Percentiles rank a stretch among this genome's conserved stretches.
phyloP scores from a whole-genome alignment of 2,329 filamentous ascomycete species.

The Neophaeococcomyces aloes region DNA sequence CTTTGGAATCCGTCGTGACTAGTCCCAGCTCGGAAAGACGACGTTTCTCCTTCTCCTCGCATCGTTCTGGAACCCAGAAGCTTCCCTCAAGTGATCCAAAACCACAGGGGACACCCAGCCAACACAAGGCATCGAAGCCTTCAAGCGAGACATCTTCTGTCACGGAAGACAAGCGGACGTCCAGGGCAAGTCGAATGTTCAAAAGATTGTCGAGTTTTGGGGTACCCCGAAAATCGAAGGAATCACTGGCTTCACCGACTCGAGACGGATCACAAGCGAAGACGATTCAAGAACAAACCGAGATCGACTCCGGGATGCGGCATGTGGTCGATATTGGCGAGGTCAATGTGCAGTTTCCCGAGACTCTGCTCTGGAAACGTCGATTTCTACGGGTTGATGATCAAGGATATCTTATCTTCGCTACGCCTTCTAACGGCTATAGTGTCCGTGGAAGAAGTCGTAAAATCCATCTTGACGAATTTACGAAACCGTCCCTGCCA shows the following conservation, averaged over 20 bases:
- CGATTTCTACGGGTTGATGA: conserved; percentile 78
- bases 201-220: conserved; percentile 53
- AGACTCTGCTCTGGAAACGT: conserved; percentile 92
- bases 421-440: conserved; percentile 53
- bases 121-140: conserved; percentile 31
- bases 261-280: conserved; percentile 19
- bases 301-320: conserved; percentile 22
- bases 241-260: conserved; percentile 10
- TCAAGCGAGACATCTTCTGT: conserved; percentile 27
- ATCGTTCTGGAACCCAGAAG: conserved; percentile 25
- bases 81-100: not conserved
- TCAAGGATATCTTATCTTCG: conserved; percentile 72
- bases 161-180: conserved; percentile 39
- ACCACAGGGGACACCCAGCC: conserved; percentile 22
- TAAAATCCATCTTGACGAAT: conserved; percentile 77
- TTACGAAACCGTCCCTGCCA: conserved; percentile 66
- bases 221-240: conserved; percentile 23
- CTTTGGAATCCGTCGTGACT: conserved; percentile 14
- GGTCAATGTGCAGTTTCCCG: conserved; percentile 94
- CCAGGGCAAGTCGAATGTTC: conserved; percentile 51
- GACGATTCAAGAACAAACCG: conserved; percentile 28
- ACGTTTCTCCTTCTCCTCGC: conserved; percentile 32
- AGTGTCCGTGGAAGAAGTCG: conserved; percentile 55
- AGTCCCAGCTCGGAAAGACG: conserved; percentile 25
- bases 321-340: conserved; percentile 67